phyloP scores from a whole-genome alignment of 495 filamentous ascomycete species.

The Penicillium steckii region DNA sequence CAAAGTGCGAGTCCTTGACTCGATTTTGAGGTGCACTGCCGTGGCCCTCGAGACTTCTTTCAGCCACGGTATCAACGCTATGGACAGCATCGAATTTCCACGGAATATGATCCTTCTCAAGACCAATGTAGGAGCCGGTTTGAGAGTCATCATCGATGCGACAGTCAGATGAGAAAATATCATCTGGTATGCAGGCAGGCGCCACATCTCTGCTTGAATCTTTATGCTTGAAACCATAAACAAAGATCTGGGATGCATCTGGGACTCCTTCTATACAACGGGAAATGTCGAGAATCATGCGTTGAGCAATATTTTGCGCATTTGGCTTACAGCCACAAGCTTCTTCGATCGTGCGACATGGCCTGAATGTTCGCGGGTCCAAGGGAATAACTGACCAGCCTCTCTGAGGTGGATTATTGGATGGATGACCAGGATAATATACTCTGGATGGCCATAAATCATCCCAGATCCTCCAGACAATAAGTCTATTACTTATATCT shows the following conservation, averaged over 20 bases:
- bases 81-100: not conserved
- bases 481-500: slow-evolving; percentile 65
- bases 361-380: slow-evolving; percentile 47
- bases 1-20: not conserved
- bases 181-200: slow-evolving; percentile 14
- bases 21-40: not conserved
- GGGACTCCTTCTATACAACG: slow-evolving; percentile 20
- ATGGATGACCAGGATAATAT: slow-evolving; percentile 27
- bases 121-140: not conserved
- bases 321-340: slow-evolving; percentile 46
- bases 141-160: slow-evolving; percentile 7
- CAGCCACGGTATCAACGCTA: not conserved
- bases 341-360: slow-evolving; percentile 28
- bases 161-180: slow-evolving; percentile 33
- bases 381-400: slow-evolving; percentile 54
- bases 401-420: slow-evolving; percentile 15
- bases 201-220: not conserved
- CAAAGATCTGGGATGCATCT: slow-evolving; percentile 25
- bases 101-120: not conserved
- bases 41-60: not conserved
- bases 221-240: not conserved
- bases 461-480: slow-evolving; percentile 67
- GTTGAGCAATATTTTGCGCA: slow-evolving; percentile 11
- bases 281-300: slow-evolving; percentile 32
- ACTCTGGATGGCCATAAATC: slow-evolving; percentile 26